These are phyloP conservation scores for Xylariaceae sp. DNA, from an alignment of 2,329 filamentous ascomycete species.

Conservation along the genomic window DNA sequence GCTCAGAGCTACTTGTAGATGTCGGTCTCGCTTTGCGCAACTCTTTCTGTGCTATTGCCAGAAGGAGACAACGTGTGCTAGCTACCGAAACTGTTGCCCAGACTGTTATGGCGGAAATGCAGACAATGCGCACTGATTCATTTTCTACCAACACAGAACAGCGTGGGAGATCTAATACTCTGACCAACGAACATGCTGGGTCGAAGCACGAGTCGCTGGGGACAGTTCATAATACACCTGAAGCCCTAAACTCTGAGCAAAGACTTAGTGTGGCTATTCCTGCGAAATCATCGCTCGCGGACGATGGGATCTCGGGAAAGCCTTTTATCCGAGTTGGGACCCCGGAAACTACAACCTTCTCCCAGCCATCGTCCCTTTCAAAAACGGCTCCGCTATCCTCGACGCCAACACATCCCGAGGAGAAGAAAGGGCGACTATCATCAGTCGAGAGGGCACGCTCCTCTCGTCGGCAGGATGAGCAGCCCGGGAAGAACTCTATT, in stretches of 20 bases:
- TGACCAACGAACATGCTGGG: slow-evolving; percentile 14
- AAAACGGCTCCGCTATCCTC: slow-evolving; percentile 25
- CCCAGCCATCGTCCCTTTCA: slow-evolving; percentile 39
- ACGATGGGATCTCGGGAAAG: slow-evolving; percentile 62
- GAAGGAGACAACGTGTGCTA: slow-evolving; percentile 49
- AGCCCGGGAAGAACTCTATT: slow-evolving; percentile 38
- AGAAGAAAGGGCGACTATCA: slow-evolving; percentile 28
- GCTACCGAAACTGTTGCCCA: slow-evolving; percentile 53
- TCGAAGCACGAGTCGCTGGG: slow-evolving; percentile 22
- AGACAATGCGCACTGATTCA: slow-evolving; percentile 34
- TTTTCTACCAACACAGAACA: slow-evolving; percentile 29
- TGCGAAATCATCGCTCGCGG: slow-evolving; percentile 39
- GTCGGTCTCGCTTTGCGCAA: slow-evolving; percentile 54
- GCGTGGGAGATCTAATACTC: slow-evolving; percentile 22
- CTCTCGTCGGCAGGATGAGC: slow-evolving; percentile 32
- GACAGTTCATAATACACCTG: background rate
- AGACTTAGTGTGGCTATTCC: slow-evolving; percentile 30
- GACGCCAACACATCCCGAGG: slow-evolving; percentile 32
- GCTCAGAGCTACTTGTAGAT: slow-evolving; percentile 55
- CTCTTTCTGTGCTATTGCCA: slow-evolving; percentile 58
- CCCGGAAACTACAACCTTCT: slow-evolving; percentile 40
- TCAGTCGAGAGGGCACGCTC: slow-evolving; percentile 23
- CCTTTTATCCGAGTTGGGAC: slow-evolving; percentile 59
- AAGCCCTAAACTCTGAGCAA: slow-evolving; percentile 22
- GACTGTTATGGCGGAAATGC: slow-evolving; percentile 51